Conservation (phyloP, 768 basidiomycete species). For the Agrocybe pediades region DNA sequence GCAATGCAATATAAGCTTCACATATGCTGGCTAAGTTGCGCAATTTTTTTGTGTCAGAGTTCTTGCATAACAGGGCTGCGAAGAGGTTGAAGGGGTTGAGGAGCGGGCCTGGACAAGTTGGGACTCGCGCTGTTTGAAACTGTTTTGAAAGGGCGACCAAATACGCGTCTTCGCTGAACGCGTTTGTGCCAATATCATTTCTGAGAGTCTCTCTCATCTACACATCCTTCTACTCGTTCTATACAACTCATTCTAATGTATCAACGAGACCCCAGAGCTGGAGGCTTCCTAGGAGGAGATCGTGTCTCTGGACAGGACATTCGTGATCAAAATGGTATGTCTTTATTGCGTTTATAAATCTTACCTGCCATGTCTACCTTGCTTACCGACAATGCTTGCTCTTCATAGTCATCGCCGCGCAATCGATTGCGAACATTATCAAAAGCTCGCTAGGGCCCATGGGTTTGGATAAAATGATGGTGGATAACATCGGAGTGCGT, state of each 20-base stretch:
- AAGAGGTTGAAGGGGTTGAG: neutral
- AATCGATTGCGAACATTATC: slow-evolving; percentile 95
- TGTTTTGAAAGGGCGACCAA: slow-evolving; percentile 23
- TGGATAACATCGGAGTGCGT: slow-evolving; percentile 94
- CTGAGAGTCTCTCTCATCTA: slow-evolving; percentile 6
- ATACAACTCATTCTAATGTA: slow-evolving; percentile 51
- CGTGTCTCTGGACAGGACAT: slow-evolving; percentile 94
- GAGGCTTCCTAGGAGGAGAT: slow-evolving; percentile 93
- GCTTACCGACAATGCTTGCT: slow-evolving; percentile 10
- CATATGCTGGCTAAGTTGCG: too few species aligned
- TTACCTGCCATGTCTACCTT: slow-evolving; percentile 8
- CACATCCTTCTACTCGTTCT: slow-evolving; percentile 8
- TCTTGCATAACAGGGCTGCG: too few species aligned
- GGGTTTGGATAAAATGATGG: slow-evolving; percentile 96
- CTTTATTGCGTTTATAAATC: slow-evolving; percentile 2
- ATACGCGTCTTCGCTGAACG: slow-evolving; percentile 23
- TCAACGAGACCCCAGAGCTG: slow-evolving; percentile 89
- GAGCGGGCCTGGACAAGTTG: neutral
- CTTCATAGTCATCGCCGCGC: slow-evolving; percentile 83
- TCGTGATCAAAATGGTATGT: slow-evolving; percentile 91
- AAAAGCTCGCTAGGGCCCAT: slow-evolving; percentile 95
- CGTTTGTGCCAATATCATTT: slow-evolving; percentile 15
- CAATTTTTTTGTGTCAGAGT: too few species aligned
- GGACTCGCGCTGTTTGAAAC: slow-evolving; percentile 21
- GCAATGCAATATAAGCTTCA: too few species aligned